Conservation (phyloP, 192 early-diverging fungal genomes). For the Glomus cerebriforme region DNA sequence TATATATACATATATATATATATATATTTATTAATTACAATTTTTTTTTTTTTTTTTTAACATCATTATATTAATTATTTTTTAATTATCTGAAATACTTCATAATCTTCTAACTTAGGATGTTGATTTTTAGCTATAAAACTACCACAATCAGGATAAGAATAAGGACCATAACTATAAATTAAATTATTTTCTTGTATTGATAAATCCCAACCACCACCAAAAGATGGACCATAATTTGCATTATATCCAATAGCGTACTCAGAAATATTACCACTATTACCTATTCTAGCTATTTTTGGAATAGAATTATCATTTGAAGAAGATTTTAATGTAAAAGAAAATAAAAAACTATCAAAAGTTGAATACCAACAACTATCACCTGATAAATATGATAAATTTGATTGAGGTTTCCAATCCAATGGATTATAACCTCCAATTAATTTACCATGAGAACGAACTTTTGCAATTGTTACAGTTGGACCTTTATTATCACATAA, state of each 20-base stretch:
- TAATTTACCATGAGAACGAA: neutral
- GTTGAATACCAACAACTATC: neutral
- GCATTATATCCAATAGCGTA: neutral
- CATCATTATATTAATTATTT: neutral
- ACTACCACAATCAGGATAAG: neutral
- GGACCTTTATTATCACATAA: slow-evolving; percentile 15
- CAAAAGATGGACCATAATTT: slow-evolving; percentile 4
- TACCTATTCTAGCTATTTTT: neutral
- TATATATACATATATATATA: too few relatives aligned
- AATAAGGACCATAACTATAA: neutral
- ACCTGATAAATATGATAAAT: neutral
- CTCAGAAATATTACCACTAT: neutral
- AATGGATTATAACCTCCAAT: slow-evolving; percentile 20
- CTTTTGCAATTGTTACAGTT: neutral
- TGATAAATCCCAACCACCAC: slow-evolving; percentile 10
- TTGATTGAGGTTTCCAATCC: neutral
- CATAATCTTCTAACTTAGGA: slow-evolving; percentile 13
- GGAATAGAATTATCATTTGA: neutral
- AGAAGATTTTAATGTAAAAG: neutral
- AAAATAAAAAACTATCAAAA: slow-evolving; percentile 12
- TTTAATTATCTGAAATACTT: slow-evolving; percentile 13
- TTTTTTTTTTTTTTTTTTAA: too few relatives aligned
- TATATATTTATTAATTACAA: too few relatives aligned
- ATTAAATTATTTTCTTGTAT: neutral
- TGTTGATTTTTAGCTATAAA: neutral